Evolutionary conservation across 306 rosid genomes (phyloP).

Genomic region (Prunus dulcis): DNA sequence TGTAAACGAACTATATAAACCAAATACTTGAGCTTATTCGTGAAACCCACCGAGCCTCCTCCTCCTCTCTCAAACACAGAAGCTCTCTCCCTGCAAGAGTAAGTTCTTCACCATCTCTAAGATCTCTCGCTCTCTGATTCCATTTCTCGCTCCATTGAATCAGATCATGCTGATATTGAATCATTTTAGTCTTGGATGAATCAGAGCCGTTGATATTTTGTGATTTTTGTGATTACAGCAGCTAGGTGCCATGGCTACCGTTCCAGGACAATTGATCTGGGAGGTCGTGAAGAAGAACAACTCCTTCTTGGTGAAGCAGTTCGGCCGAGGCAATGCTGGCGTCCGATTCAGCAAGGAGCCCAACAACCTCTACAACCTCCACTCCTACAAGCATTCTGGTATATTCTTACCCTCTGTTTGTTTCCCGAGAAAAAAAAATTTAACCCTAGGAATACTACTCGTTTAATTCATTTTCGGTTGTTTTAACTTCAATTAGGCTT

Average conservation of each 20-base stretch:
- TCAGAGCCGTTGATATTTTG: neutral
- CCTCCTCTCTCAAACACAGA: neutral
- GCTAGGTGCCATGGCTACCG: slow-evolving; percentile 41
- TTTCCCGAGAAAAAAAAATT: neutral
- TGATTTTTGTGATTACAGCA: neutral
- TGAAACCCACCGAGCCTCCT: slow-evolving; percentile 9
- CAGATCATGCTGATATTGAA: neutral
- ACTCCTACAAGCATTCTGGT: slow-evolving; percentile 80
- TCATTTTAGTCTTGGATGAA: too few relatives aligned
- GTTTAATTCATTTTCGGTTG: neutral
- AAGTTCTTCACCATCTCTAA: neutral
- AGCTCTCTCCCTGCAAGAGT: neutral
- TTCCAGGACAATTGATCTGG: slow-evolving; percentile 77
- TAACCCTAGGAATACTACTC: neutral
- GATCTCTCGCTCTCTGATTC: neutral
- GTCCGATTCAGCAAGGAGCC: slow-evolving; percentile 74
- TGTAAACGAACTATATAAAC: slow-evolving; percentile 3
- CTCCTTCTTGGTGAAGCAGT: slow-evolving; percentile 69
- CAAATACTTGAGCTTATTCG: neutral
- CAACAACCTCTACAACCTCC: slow-evolving; percentile 79
- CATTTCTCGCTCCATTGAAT: neutral
- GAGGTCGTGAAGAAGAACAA: slow-evolving; percentile 84
- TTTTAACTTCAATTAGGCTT: slow-evolving; percentile 39
- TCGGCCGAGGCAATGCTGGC: slow-evolving; percentile 71
- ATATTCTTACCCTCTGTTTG: neutral